phyloP scores from a whole-genome alignment of 345 rosid species.

The Viola odorata region DNA sequence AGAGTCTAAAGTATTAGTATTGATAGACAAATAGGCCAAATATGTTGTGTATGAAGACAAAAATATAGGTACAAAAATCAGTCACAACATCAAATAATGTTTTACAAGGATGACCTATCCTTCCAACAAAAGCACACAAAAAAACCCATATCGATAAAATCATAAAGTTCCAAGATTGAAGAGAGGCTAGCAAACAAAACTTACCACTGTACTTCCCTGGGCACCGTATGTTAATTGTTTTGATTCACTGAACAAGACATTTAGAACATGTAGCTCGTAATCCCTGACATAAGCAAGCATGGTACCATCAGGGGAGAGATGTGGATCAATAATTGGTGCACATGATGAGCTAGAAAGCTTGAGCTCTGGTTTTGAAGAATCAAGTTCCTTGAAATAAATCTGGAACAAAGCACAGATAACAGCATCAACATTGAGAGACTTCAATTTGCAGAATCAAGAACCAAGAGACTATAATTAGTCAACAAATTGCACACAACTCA shows the following conservation, averaged over 20 bases:
- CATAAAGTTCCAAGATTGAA: background rate
- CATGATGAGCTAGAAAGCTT: constrained; percentile 52
- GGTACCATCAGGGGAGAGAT: constrained; percentile 79
- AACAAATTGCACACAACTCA: too few relatives aligned
- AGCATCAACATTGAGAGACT: constrained; percentile 1
- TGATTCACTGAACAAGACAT: constrained; percentile 47
- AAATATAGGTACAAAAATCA: background rate
- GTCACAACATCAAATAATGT: background rate
- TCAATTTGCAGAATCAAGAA: background rate
- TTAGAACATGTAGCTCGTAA: constrained; percentile 63
- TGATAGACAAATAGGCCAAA: background rate
- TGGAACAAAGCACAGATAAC: constrained; percentile 22
- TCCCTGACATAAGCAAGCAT: constrained; percentile 71
- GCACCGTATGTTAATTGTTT: constrained; percentile 70
- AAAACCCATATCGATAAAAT: background rate
- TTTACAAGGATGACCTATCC: background rate
- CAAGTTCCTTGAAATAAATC: constrained; percentile 79
- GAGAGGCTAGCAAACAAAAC: constrained; percentile 13
- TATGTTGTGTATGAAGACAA: background rate
- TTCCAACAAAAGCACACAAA: background rate
- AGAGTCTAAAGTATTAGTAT: background rate
- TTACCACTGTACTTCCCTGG: constrained; percentile 53
- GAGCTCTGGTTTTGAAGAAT: constrained; percentile 62
- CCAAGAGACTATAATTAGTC: too few relatives aligned
- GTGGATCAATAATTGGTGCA: constrained; percentile 79